Percentiles rank a stretch among this genome's conserved stretches.
Evolutionary conservation across 2,329 filamentous ascomycete genomes (phyloP).

Genomic region (Akanthomyces lecanii): DNA sequence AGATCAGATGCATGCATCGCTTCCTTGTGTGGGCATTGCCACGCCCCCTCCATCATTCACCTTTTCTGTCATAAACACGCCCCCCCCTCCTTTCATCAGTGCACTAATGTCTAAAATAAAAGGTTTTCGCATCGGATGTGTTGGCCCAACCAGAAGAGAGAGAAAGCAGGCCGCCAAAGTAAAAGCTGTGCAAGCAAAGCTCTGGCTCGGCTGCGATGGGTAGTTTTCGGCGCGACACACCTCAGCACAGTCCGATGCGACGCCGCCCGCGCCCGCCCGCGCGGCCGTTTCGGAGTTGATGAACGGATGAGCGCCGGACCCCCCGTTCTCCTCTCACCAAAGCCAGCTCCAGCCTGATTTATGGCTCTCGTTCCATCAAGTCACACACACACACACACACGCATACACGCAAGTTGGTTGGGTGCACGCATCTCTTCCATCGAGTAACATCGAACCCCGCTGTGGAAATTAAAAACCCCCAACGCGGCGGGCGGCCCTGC

Average conservation of each 20-base stretch:
- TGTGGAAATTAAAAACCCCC: no score
- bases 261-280: background rate
- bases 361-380: background rate
- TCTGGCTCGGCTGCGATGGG: background rate
- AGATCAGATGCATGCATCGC: constrained; percentile 13
- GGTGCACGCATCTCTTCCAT: no score
- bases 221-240: background rate
- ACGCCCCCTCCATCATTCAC: background rate
- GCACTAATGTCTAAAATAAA: background rate
- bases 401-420: background rate
- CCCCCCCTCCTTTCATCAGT: background rate
- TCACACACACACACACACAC: background rate
- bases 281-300: background rate
- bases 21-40: background rate
- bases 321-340: background rate
- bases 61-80: background rate
- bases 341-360: no score
- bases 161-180: background rate
- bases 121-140: no score
- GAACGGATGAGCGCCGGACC: background rate
- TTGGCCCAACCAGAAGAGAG: background rate
- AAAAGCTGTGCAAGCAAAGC: background rate
- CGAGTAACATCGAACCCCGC: no score
- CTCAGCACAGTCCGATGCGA: background rate
- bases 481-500: no score